A percentile compares a stretch with the other conserved stretches of the same genome.
phyloP scores from a whole-genome alignment of 176 grass and related monocot species.

The Secale cereale region DNA sequence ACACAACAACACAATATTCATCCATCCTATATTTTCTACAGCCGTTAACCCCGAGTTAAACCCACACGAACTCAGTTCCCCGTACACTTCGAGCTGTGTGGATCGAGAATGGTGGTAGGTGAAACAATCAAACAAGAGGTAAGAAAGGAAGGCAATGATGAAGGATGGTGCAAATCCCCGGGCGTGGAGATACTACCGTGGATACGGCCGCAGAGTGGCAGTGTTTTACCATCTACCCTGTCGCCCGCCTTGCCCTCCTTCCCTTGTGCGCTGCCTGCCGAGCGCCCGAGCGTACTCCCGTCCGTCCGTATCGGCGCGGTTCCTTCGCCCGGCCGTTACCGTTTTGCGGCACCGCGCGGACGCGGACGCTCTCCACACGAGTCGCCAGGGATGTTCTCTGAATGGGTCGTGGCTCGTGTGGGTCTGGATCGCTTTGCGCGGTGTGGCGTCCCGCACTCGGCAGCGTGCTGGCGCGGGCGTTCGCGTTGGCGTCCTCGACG shows the following conservation, averaged over 20 bases:
- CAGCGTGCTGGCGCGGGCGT: neutral
- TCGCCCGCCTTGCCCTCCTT: neutral
- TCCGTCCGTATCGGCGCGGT: neutral
- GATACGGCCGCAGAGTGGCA: neutral
- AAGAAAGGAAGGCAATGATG: neutral
- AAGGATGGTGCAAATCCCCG: neutral
- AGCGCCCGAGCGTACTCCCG: neutral
- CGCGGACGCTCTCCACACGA: neutral
- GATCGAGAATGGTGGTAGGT: neutral
- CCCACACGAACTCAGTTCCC: neutral
- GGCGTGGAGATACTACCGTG: neutral
- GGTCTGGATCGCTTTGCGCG: neutral
- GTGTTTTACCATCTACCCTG: neutral
- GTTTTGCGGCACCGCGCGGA: neutral
- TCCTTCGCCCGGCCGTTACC: conserved; percentile 8
- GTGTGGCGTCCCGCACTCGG: neutral
- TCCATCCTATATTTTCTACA: no score
- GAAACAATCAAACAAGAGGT: no score
- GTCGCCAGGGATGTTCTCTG: neutral
- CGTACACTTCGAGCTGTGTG: no score
- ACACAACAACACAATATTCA: no score
- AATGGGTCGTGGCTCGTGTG: neutral
- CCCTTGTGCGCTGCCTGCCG: conserved; percentile 18
- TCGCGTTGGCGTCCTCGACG: neutral
- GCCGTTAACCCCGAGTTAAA: neutral